Base-by-base conservation (phyloP, 352 stramenopile species). In the Elongisporangium prolatum region DNA sequence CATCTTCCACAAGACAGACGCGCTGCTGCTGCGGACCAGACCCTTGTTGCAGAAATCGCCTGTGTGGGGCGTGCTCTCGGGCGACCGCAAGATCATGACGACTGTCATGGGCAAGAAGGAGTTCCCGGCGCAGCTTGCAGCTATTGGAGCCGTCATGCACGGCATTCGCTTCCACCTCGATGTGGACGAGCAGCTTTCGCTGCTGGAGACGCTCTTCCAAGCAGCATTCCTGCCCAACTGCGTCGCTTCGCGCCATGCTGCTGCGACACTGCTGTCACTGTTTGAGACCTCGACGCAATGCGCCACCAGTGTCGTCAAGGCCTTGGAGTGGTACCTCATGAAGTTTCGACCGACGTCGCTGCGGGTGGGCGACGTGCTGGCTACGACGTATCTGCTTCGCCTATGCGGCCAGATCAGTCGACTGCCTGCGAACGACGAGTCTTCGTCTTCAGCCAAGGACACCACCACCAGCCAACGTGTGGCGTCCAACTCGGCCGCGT, bases 361-460 rank as follows among this genome's bases (percentile, higher is more conserved):
- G 25, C 73, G 71, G 0, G 63, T 88, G 20, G 77, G 69, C 13
- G 81, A 93, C 37, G 68, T 70, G 9, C 61, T 93, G 44, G 76
- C 84, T 6, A 84, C 77, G n/a, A 67, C 86, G 18, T 88, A 90
- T 54, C 24, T 93, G 48, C 48, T 93, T 48, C 69, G 71, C 0
- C 61, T 93, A 3, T 80, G 66, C 20, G 84, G 81, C 0, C 75
- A 84, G 56, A 68, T 91, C 62, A 74, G 67, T 47, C 81, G 84
- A 0, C 60, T 90, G 14, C 74, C 72, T 1, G 49, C 68, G 16
- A 50, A 49, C 13, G 21, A 24, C 13, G 50, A 60, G 16, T 22
- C 25, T 1, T 10, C 16, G 16, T 16, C 50, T 14, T 9, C 34
- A 21, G 14, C 47, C 28, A 40, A 13, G 8, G 28, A 40, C 28